Conservation (phyloP, 306 rosid genomes). For the Medicago truncatula region MtrunA17r5.0-ANR NC_053049.1:14271501-14272000, state of each 20-base stretch:
- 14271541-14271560: neutral
- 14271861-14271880: neutral
- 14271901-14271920: neutral
- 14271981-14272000: conserved; percentile 15
- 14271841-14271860: neutral
- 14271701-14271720: conserved; percentile 46
- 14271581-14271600: conserved; percentile 16
- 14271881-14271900: neutral
- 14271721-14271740: conserved; percentile 21
- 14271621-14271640: conserved; percentile 66
- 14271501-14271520: conserved; percentile 26
- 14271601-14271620: conserved; percentile 27
- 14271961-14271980: neutral
- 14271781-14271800: conserved; percentile 10
- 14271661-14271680: conserved; percentile 92
- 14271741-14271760: conserved; percentile 21
- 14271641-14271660: conserved; percentile 92
- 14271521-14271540: conserved; percentile 16
- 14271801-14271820: conserved; percentile 14
- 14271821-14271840: conserved; percentile 19
- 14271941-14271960: neutral
- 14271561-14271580: neutral
- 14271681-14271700: conserved; percentile 93
- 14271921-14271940: neutral
- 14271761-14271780: conserved; percentile 27